Conservation (phyloP, 2,329 filamentous ascomycete species). For the Biscogniauxia marginata region DNA sequence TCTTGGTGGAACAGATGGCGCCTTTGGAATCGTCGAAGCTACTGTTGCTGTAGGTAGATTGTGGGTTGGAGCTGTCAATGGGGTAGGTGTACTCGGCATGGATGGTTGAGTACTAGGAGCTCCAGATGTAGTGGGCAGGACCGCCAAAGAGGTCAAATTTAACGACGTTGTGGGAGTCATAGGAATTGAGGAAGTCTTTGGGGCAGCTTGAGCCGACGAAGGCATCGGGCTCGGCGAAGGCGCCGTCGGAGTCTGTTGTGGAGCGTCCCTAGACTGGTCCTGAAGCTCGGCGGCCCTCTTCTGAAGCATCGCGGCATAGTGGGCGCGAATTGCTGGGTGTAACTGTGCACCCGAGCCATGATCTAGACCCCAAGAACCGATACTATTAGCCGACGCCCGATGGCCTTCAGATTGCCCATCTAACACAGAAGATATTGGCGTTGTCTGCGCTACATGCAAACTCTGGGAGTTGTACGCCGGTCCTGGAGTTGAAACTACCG, state of each 20-base stretch:
- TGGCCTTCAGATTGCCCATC: constrained; percentile 5
- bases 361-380: constrained; percentile 13
- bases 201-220: not conserved
- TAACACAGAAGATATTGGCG: not conserved
- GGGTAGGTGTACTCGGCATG: constrained; percentile 2
- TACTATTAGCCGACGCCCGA: constrained; percentile 1
- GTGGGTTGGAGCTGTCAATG: not conserved
- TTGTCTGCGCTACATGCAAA: constrained; percentile 4
- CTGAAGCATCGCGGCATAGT: constrained; percentile 32
- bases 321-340: constrained; percentile 33
- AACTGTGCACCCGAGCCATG: constrained; percentile 18
- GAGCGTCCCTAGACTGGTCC: not conserved
- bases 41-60: constrained; percentile 2
- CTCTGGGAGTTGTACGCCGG: not conserved
- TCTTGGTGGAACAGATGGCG: constrained; percentile 12
- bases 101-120: constrained; percentile 14
- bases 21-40: constrained; percentile 8
- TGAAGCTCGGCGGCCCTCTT: constrained; percentile 18
- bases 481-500: not conserved
- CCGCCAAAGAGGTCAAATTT: not conserved
- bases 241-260: not conserved
- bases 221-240: constrained; percentile 1
- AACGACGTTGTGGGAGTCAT: not conserved
- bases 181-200: constrained; percentile 1
- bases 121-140: constrained; percentile 6